phyloP scores from a whole-genome alignment of 2,329 filamentous ascomycete genomes.

The Pestalotiopsis sp. region DNA sequence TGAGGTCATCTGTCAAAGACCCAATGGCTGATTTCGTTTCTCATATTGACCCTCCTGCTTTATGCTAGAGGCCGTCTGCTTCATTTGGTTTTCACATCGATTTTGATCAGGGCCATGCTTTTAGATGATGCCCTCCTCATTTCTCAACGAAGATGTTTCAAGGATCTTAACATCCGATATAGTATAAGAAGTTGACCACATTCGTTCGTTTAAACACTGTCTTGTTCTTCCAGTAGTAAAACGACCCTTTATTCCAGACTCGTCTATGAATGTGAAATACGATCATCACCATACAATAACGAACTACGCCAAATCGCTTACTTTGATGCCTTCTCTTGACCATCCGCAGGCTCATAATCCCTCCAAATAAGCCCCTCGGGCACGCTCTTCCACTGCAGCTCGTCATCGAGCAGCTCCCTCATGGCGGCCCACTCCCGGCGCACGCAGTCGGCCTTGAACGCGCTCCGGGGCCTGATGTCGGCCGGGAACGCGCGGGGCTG shows the following conservation, averaged over 20 bases:
- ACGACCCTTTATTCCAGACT: neutral
- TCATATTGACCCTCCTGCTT: neutral
- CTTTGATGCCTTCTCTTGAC: neutral
- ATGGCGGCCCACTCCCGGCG: conserved; percentile 19
- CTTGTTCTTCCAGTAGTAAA: neutral
- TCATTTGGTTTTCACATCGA: neutral
- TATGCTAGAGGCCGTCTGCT: neutral
- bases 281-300: neutral
- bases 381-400: conserved; percentile 27
- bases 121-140: neutral
- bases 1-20: neutral
- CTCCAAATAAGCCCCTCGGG: conserved; percentile 23
- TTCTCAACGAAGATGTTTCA: neutral
- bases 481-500: conserved; percentile 15
- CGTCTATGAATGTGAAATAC: neutral
- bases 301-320: neutral
- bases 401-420: conserved; percentile 23
- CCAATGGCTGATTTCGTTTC: neutral
- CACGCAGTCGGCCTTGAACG: conserved; percentile 10
- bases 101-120: neutral
- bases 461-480: conserved; percentile 15
- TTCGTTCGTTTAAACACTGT: neutral
- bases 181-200: neutral
- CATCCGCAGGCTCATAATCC: conserved; percentile 4
- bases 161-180: conserved; percentile 2